These are phyloP conservation scores for Starmerella cellae DNA, from an alignment of 805 yeast species.

Conservation along the genomic window DNA sequence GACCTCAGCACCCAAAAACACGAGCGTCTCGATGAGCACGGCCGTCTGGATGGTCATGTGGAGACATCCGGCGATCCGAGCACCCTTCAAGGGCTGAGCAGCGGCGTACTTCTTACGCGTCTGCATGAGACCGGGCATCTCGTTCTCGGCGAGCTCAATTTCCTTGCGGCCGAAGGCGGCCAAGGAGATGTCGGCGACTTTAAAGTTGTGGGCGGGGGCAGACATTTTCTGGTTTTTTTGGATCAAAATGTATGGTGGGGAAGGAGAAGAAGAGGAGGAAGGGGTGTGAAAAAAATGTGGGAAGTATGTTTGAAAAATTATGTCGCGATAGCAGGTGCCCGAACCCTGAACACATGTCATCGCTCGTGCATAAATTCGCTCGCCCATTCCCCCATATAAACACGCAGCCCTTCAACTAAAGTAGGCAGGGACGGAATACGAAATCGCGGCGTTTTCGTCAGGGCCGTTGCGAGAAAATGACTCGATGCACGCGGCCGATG, in stretches of 20 bases:
- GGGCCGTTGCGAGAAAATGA: no score
- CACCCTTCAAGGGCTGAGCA: constrained; percentile 92
- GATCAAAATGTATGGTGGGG: no score
- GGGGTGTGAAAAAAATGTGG: no score
- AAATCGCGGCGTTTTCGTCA: no score
- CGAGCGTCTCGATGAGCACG: constrained; percentile 92
- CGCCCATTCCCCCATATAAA: no score
- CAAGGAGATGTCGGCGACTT: constrained; percentile 93
- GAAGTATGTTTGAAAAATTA: background rate
- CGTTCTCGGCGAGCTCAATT: constrained; percentile 96
- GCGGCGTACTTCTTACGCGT: constrained; percentile 86
- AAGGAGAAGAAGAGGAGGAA: background rate
- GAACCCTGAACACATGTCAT: background rate
- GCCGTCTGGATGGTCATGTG: constrained; percentile 99
- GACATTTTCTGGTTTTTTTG: constrained; percentile 32
- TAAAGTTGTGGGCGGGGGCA: constrained; percentile 63
- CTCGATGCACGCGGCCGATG: no score
- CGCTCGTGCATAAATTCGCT: no score
- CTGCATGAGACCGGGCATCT: constrained; percentile 98
- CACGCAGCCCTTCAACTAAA: no score
- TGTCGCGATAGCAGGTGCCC: background rate
- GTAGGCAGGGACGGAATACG: no score
- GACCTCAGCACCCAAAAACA: constrained; percentile 97
- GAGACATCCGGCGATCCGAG: constrained; percentile 96
- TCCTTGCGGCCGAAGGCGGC: constrained; percentile 99